Conservation (phyloP, 2,329 filamentous ascomycete genomes). For the Cladosporium sp. region DNA sequence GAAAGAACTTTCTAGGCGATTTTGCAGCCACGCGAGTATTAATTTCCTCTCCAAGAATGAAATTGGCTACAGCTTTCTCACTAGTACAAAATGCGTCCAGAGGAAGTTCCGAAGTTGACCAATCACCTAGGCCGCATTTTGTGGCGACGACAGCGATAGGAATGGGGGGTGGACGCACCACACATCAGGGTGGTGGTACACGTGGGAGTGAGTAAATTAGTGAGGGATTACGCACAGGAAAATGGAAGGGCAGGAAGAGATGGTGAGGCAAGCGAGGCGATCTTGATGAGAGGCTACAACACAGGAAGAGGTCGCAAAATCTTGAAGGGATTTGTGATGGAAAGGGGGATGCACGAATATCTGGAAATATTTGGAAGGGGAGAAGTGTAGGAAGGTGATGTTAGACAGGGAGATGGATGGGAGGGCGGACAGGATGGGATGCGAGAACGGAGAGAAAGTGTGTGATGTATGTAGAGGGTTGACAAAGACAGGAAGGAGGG, state of each 20-base stretch:
- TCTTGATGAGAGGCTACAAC: background rate
- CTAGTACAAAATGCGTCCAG: no score
- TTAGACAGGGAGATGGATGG: slow-evolving; percentile 5
- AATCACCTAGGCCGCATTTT: no score
- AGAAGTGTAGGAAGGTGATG: background rate
- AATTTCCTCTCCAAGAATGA: no score
- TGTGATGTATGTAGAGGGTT: slow-evolving; percentile 1
- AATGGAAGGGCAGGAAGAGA: slow-evolving; percentile 1
- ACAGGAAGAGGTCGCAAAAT: background rate
- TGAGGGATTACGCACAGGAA: background rate
- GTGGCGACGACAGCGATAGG: background rate
- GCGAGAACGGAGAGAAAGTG: background rate
- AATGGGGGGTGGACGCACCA: slow-evolving; percentile 1
- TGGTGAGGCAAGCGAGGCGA: background rate
- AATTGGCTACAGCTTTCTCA: no score
- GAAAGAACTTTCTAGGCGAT: no score
- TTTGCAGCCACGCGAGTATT: no score
- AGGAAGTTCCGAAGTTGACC: no score
- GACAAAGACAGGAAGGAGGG: no score
- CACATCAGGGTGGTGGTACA: slow-evolving; percentile 1
- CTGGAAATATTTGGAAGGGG: background rate
- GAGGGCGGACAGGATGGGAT: background rate
- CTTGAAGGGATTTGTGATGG: background rate
- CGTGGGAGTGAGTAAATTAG: background rate
- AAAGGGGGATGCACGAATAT: background rate